Evolutionary conservation across 2,329 filamentous ascomycete genomes (phyloP), one percentile per base, ranked within the genome.

Genomic region (Talaromyces atroroseus): DNA sequence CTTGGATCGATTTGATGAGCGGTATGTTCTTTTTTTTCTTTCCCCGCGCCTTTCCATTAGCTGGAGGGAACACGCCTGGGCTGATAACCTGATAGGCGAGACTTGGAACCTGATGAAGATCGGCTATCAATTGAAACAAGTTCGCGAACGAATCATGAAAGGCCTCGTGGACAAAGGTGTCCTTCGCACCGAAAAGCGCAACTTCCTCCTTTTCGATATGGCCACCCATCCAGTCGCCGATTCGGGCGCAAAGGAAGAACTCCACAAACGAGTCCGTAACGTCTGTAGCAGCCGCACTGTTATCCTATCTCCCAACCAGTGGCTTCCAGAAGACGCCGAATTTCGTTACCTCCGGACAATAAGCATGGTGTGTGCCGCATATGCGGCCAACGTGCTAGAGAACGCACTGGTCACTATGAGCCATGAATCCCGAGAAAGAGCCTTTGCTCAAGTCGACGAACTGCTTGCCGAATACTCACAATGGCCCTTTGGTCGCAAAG

Each of bases 31-130:
- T 38, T 21, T 26, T 10, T 54, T 51, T 32, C 34, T 14, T 26
- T 51, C 54, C 42, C 18, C 11, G 2, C 6, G 12, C 40, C 20
- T 26, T 16, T 16, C 20, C 51, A 50, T 54, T 45, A 53, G 51
- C 60, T 49, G 11, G n/a, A 54, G 20, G n/a, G 8, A 29, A 32
- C 14, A 8, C n/a, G n/a, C n/a, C n/a, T n/a, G n/a, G n/a, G 16
- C 46, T 52, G 38, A 52, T 24, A 23, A 11, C 14, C n/a, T 18
- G 52, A 58, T 69, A 97, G 92, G 94, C 72, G 94, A 99, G 76
- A 99, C 94, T 55, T 99, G 94, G 94, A 99, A 99, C 72, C 79
- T 99, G 63, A 97, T 99, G 94, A 99, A 99, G 81, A 99, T 99
- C 67, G 94, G 94, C 72, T 99, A 99, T 76, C 94, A 99, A 79